phyloP scores from a whole-genome alignment of 2,329 filamentous ascomycete species.

The Fusarium sp. region DNA sequence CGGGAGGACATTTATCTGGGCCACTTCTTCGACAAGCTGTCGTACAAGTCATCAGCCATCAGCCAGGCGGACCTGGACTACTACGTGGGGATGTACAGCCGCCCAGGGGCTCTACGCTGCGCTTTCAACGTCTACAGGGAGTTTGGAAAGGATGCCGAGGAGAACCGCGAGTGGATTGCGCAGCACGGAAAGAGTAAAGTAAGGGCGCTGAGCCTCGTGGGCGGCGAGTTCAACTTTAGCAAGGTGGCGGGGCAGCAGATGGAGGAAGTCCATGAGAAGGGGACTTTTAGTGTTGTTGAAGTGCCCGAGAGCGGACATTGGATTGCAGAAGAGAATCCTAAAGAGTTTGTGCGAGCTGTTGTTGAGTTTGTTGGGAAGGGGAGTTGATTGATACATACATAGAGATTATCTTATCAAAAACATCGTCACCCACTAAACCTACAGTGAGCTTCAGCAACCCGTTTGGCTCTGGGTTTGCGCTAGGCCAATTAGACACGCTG shows the following conservation, averaged over 20 bases:
- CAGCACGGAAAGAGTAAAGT: constrained; percentile 25
- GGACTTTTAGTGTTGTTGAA: constrained; percentile 9
- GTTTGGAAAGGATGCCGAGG: constrained; percentile 12
- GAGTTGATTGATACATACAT: not conserved
- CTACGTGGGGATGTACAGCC: constrained; percentile 6
- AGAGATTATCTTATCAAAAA: constrained; percentile 37
- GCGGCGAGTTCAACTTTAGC: constrained; percentile 15
- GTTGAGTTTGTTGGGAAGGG: constrained; percentile 18
- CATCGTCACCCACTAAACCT: constrained; percentile 21
- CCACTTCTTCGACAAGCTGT: constrained; percentile 24
- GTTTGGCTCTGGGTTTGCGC: constrained; percentile 8
- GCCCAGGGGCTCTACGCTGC: constrained; percentile 3
- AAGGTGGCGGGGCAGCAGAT: constrained; percentile 24
- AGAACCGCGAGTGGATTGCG: constrained; percentile 29
- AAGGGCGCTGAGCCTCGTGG: constrained; percentile 12
- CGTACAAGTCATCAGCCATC: constrained; percentile 22
- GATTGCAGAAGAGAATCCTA: constrained; percentile 24
- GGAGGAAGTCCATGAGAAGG: constrained; percentile 16
- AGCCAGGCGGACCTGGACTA: constrained; percentile 9
- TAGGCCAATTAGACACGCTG: constrained; percentile 32
- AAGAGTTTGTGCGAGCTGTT: constrained; percentile 11
- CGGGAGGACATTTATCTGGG: constrained; percentile 16
- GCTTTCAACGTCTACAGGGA: constrained; percentile 12
- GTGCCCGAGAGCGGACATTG: constrained; percentile 22
- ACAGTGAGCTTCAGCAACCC: constrained; percentile 21